Evolutionary conservation across 257 asterid genomes (phyloP), one percentile per base, ranked within the genome.

Genomic region (Linderniella brevidens): DNA sequence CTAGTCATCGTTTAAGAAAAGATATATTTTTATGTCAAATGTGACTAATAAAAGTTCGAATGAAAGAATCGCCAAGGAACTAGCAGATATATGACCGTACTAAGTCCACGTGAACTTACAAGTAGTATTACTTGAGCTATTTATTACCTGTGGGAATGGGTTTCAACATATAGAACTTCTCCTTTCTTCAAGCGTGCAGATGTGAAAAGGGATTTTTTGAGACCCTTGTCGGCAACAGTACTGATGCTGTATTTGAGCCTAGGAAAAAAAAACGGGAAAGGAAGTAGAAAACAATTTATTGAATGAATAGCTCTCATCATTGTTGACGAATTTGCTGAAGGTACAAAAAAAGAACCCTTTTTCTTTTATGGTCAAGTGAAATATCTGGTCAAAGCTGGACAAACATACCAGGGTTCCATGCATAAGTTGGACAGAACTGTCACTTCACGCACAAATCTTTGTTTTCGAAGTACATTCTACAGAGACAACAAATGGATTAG

Each of bases 171-270:
- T 17, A 90, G 74, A 60, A 85, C 98, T 68, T 90, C 96, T 17
- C 98, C 98, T 73, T 71, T 77, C 73, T 85, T 85, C 70, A 90
- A 63, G 64, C 98, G 98, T 25, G 98, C 80, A 19, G 94, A 81
- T 47, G 98, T 85, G 50, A 78, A 90, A 42, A 70, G 76, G n/a
- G 92, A 67, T 66, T 64, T 81, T 64, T 79, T 79, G 15, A 79
- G 68, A 47, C 98, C 98, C 59, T 81, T 90, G 74, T 90, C 98
- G 19, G 98, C 96, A 65, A 90, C 93, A 53, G 77, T 93, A 63
- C 92, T 85, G 20, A 85, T 73, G 64, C 94, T 77, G 73, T 90
- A 90, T 62, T 90, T 90, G 54, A 81, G 87, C 98, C 98, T 90
- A n/a, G n/a, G n/a, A n/a, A n/a, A n/a, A n/a, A 56, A 54, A 32